Base-by-base conservation (phyloP, 495 filamentous ascomycete genomes). In the Daldinia decipiens region DNA sequence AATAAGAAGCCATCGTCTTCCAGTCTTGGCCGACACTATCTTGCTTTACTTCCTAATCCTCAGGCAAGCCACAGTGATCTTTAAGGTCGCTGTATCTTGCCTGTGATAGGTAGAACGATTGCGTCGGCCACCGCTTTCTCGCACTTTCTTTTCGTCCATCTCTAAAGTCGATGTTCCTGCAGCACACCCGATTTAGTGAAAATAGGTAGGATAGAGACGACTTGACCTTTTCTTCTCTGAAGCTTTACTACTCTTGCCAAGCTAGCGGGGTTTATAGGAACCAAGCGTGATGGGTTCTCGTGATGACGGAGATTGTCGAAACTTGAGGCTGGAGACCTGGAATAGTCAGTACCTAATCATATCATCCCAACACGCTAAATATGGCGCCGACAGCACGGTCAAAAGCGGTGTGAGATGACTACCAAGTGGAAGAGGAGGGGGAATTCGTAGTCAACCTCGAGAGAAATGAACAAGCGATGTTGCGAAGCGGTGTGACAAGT, bases 401-500 rank as follows among this genome's bases (percentile, higher is more conserved):
- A 8, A 56, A 56, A 56, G 70, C 65, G 70, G 70, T 68, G 70
- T 73, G 70, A 65, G 56, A 68, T 56, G 31, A 43, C 61, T 45
- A 43, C 21, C 24, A 58, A 31, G 50, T 29, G 40, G 29, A 47
- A 38, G 19, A 24, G 38, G 29, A 26, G 32, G 51, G 12, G 38
- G 29, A 58, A 53, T 7, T 17, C 38, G 21, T 52, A 52, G n/a
- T 65, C 39, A 39, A 38, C n/a, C n/a, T 51, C 27, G 34, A 65
- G 26, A 52, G 57, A 60, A 34, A 39, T 55, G 40, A 32, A 47
- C 19, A 64, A 62, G 53, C 34, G 31, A 56, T n/a, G 29, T 45
- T 65, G 60, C 36, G 70, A 73, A 68, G 70, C 70, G 70, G 70
- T 73, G 70, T 73, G 70, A 65, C 65, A 19, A 7, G 34, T 55